A percentile compares a stretch with the other conserved stretches of the same genome.
phyloP scores from a whole-genome alignment of 129 eudicot species.

The Helichrysum umbraculigerum region DNA sequence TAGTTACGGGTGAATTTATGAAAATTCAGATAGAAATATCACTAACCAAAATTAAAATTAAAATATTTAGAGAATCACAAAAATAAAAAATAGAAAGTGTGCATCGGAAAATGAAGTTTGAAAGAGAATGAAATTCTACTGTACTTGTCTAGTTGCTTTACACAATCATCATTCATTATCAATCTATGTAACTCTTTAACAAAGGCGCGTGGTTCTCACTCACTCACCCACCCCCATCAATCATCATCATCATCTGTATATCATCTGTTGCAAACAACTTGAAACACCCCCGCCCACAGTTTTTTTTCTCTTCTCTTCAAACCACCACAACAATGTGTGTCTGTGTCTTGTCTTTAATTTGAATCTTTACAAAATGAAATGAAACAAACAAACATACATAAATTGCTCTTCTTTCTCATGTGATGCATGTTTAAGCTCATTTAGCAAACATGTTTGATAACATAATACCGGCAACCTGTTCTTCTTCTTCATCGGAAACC shows the following conservation, averaged over 20 bases:
- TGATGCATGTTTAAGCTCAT: background rate
- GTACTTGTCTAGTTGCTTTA: background rate
- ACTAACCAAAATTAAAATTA: too few species aligned
- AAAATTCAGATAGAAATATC: too few species aligned
- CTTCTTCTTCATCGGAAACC: conserved; percentile 16
- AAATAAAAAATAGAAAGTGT: background rate
- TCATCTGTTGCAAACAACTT: background rate
- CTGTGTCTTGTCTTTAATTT: too few species aligned
- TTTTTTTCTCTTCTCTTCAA: background rate
- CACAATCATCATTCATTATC: background rate
- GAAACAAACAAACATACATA: background rate
- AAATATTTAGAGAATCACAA: too few species aligned
- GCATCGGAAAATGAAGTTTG: background rate
- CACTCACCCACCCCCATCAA: conserved; percentile 13
- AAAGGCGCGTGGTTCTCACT: background rate
- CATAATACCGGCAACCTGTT: conserved; percentile 1
- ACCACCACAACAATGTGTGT: background rate
- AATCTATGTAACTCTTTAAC: background rate
- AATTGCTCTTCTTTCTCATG: background rate
- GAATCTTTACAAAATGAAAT: background rate
- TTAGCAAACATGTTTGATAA: background rate
- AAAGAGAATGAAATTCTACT: background rate
- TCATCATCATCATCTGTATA: background rate
- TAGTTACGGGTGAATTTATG: too few species aligned
- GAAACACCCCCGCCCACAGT: background rate